Evolutionary conservation across 257 asterid species (phyloP), one percentile per base, ranked within the genome.

Genomic region (Penstemon barbatus): DNA sequence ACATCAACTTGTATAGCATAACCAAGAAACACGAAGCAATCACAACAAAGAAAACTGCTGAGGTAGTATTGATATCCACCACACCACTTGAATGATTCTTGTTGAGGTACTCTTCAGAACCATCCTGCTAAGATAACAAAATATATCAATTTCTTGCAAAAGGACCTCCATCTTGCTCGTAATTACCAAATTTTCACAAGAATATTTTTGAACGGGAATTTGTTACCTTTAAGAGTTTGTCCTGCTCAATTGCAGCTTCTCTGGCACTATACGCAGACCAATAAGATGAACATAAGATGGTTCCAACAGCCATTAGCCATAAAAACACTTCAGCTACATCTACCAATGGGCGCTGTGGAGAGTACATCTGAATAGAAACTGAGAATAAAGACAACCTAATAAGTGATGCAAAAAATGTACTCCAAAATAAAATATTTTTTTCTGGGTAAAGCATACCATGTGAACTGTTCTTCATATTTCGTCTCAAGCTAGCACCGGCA

Each of bases 181-280:
- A 46, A 61, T 54, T 13, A 49, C 33, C 63, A 43, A 68, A 15
- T 72, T 46, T 25, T 5, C 18, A 61, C 55, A 19, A 63, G 13
- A 60, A 40, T 50, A 68, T 45, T 8, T 41, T 11, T 45, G 25
- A 70, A 63, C 5, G 64, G 41, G 5, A 55, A 69, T 5, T 61
- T 39, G 62, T 9, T 61, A 89, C 98, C 93, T 92, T 87, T 54
- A 89, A 70, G 70, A 83, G 85, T 78, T 87, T 89, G 75, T 89
- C 97, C 63, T 86, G 89, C 81, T 89, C 98, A 64, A 81, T 63
- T 66, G 93, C 89, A 57, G 92, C 87, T 80, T 92, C 95, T 76
- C 86, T 84, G 43, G 98, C 97, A 64, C 84, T 86, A 96, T 96
- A 87, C n/a, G 98, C 96, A 36, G 98, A 92, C 98, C 98, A 92